Conservation (phyloP, 495 filamentous ascomycete genomes). For the Aspergillus funiculosus region DNA sequence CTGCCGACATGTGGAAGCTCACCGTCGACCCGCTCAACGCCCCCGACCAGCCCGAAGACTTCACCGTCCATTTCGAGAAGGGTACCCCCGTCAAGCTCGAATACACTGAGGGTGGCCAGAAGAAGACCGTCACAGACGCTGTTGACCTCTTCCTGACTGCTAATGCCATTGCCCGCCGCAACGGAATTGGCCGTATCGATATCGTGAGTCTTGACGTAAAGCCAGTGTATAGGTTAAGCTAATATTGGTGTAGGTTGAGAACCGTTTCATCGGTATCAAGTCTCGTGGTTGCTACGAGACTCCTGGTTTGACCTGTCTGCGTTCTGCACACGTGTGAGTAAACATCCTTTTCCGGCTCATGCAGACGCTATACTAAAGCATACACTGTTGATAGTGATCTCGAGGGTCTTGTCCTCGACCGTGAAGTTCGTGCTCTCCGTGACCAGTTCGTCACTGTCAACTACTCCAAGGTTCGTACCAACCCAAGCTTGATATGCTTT, state of each 20-base stretch:
- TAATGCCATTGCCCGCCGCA: slow-evolving; percentile 68
- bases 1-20: slow-evolving; percentile 77
- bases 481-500: too few species aligned
- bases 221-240: background rate
- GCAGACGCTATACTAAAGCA: background rate
- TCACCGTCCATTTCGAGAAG: slow-evolving; percentile 78
- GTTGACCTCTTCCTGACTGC: slow-evolving; percentile 73
- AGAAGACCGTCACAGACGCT: slow-evolving; percentile 32
- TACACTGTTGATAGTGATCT: slow-evolving; percentile 45
- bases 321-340: slow-evolving; percentile 59
- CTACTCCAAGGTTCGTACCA: slow-evolving; percentile 49
- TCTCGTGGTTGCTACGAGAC: slow-evolving; percentile 90
- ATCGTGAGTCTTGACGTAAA: slow-evolving; percentile 44
- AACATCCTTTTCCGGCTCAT: background rate
- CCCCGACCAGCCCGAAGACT: slow-evolving; percentile 68
- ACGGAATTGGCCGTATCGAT: slow-evolving; percentile 85
- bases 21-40: slow-evolving; percentile 72
- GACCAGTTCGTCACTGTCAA: slow-evolving; percentile 71
- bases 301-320: slow-evolving; percentile 63
- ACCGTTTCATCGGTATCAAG: slow-evolving; percentile 82
- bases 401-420: slow-evolving; percentile 80
- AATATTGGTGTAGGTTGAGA: slow-evolving; percentile 48
- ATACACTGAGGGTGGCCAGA: slow-evolving; percentile 45
- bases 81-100: slow-evolving; percentile 72
- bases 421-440: slow-evolving; percentile 75